These are phyloP conservation scores for Acer yangbiense DNA, from an alignment of 345 rosid genomes.

Conservation along the genomic window DNA sequence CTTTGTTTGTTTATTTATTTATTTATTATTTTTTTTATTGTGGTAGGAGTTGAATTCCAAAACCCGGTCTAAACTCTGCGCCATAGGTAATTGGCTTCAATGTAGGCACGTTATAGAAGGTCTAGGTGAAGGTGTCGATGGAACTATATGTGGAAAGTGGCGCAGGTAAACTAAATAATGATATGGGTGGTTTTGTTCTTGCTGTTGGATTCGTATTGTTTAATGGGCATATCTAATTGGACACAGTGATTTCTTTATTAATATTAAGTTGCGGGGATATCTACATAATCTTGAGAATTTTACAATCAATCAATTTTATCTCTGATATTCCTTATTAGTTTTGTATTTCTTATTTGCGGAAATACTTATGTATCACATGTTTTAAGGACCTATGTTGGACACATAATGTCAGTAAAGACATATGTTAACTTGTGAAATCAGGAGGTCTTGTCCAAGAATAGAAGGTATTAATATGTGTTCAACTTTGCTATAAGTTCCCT, in stretches of 20 bases:
- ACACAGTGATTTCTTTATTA: neutral
- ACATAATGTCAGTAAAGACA: neutral
- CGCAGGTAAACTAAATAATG: conserved; percentile 62
- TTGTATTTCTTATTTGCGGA: neutral
- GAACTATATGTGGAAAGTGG: conserved; percentile 93
- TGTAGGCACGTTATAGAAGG: conserved; percentile 58
- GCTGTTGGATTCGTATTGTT: conserved; percentile 20
- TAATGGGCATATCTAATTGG: neutral
- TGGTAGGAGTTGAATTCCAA: conserved; percentile 44
- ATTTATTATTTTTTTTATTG: neutral
- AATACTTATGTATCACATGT: neutral
- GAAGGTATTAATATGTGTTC: neutral
- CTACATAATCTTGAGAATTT: neutral
- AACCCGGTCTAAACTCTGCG: conserved; percentile 33
- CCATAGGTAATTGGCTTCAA: conserved; percentile 89
- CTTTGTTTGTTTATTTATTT: conserved; percentile 17
- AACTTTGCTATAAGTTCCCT: too few relatives aligned
- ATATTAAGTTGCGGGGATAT: neutral
- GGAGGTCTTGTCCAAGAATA: neutral
- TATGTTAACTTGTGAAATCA: neutral
- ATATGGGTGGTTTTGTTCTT: conserved; percentile 13
- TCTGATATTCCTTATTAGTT: neutral
- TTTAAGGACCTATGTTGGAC: neutral
- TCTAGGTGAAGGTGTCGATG: conserved; percentile 38
- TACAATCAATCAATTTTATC: neutral